Evolutionary conservation across 345 rosid genomes (phyloP).

Genomic region (Eucalyptus globulus): DNA sequence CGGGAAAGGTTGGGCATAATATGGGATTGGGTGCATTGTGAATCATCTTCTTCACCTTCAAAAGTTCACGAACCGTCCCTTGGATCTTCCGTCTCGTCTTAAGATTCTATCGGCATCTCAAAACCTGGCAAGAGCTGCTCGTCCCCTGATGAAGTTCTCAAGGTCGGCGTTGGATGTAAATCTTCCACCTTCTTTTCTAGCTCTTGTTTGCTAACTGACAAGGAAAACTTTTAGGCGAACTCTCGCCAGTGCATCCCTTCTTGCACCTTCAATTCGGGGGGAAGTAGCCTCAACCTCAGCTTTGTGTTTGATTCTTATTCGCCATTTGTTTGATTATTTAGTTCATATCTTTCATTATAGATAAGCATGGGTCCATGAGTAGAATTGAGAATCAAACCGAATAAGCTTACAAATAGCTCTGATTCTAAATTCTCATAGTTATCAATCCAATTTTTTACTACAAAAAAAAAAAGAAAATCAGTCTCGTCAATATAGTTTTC

Average conservation of each 20-base stretch:
- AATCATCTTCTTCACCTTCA: neutral
- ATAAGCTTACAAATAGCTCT: fast-evolving
- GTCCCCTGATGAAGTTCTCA: neutral
- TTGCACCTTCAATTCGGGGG: neutral
- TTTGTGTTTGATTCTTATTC: neutral
- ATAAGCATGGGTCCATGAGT: neutral
- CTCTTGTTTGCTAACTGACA: neutral
- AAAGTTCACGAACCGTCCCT: neutral
- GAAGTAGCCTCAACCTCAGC: neutral
- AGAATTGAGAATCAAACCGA: neutral
- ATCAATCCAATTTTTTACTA: no score
- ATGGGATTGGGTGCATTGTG: neutral
- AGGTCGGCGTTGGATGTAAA: neutral
- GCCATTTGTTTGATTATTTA: neutral
- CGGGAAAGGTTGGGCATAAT: no score
- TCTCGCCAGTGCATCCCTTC: neutral
- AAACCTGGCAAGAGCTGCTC: neutral
- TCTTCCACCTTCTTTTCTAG: neutral
- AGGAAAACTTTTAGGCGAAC: neutral
- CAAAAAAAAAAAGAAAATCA: no score
- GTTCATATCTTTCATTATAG: neutral
- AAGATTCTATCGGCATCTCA: neutral
- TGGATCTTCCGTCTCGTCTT: neutral
- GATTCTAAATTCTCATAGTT: no score
- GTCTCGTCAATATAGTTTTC: no score